phyloP scores from a whole-genome alignment of 2,329 filamentous ascomycete species.

The Microdochium trichocladiopsis region DNA sequence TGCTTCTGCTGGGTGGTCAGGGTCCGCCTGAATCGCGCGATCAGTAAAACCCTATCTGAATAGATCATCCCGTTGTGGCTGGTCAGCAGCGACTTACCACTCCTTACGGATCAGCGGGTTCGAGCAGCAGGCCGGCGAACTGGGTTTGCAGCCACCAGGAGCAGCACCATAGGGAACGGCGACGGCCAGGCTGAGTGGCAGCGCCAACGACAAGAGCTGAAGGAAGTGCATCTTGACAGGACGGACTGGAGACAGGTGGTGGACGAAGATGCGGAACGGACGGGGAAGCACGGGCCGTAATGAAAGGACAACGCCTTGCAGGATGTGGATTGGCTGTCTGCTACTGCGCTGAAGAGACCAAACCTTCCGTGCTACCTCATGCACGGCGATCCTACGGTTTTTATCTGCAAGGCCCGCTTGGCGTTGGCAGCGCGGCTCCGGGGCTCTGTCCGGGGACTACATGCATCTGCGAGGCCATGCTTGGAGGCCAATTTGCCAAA shows the following conservation, averaged over 20 bases:
- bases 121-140: constrained; percentile 4
- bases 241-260: too few species aligned
- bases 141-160: not conserved
- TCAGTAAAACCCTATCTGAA: too few species aligned
- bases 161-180: not conserved
- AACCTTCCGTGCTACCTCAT: not conserved
- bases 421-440: too few species aligned
- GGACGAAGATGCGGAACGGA: not conserved
- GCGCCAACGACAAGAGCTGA: not conserved
- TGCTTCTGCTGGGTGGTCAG: constrained; percentile 13
- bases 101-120: constrained; percentile 1
- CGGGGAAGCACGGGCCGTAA: not conserved
- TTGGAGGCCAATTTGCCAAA: too few species aligned
- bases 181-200: not conserved
- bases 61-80: too few species aligned
- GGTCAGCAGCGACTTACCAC: not conserved
- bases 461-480: too few species aligned
- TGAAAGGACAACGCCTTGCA: not conserved
- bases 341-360: not conserved
- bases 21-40: not conserved
- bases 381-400: not conserved
- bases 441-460: too few species aligned
- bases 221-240: not conserved
- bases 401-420: not conserved
- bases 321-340: not conserved